Percentiles rank a stretch among this genome's conserved stretches.
phyloP scores from a whole-genome alignment of 2,329 filamentous ascomycete genomes.

The Apiospora pterosperma region DNA sequence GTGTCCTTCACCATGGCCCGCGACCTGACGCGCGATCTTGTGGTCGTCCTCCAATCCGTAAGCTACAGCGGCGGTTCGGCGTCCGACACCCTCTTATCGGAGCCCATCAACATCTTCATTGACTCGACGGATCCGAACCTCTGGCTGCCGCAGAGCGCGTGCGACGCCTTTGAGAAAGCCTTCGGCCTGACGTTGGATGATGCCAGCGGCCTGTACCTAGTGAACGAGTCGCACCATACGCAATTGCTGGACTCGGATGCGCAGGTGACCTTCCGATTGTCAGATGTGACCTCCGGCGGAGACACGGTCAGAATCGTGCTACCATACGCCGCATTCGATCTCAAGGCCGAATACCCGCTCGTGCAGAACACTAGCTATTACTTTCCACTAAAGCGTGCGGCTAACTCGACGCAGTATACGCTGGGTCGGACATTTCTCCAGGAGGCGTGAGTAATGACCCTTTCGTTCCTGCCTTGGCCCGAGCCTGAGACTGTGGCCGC shows the following conservation, averaged over 20 bases:
- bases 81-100: constrained; percentile 27
- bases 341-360: constrained; percentile 25
- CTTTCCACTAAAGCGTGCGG: constrained; percentile 31
- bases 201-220: constrained; percentile 26
- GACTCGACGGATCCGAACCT: constrained; percentile 33
- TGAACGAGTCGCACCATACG: constrained; percentile 31
- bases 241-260: constrained; percentile 26
- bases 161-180: constrained; percentile 29
- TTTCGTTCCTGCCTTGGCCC: not conserved
- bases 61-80: constrained; percentile 29
- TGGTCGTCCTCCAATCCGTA: constrained; percentile 35
- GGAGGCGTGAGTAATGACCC: constrained; percentile 25
- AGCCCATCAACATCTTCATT: constrained; percentile 31
- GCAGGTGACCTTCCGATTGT: constrained; percentile 30
- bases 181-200: constrained; percentile 28
- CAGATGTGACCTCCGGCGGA: constrained; percentile 28
- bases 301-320: constrained; percentile 27
- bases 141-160: constrained; percentile 30
- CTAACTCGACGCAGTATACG: constrained; percentile 30
- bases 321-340: constrained; percentile 30
- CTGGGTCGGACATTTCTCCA: constrained; percentile 32
- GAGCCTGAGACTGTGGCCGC: not conserved
- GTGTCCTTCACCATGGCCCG: constrained; percentile 34
- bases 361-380: constrained; percentile 27
- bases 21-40: constrained; percentile 31